Percentiles rank a stretch among this genome's conserved stretches.
Evolutionary conservation across 2,329 filamentous ascomycete species (phyloP).

Genomic region (Daldinia sp.): DNA sequence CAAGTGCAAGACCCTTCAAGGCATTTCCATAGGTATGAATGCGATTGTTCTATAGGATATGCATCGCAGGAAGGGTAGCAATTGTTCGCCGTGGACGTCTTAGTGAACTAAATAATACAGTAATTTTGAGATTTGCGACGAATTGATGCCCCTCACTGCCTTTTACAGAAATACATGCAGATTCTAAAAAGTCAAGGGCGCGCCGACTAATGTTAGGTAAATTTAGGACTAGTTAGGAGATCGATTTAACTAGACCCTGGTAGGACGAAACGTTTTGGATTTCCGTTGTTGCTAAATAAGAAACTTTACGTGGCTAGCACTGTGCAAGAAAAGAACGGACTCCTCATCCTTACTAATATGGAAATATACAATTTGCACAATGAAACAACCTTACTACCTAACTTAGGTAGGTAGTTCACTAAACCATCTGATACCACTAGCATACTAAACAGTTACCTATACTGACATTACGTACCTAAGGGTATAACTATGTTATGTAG

Average conservation of each 20-base stretch:
- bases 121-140: conserved; percentile 5
- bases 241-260: conserved; percentile 35
- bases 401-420: not conserved
- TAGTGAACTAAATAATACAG: not conserved
- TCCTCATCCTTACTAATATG: not conserved
- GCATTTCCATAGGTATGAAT: not conserved
- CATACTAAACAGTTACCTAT: too few relatives aligned
- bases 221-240: conserved; percentile 26
- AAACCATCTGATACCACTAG: too few relatives aligned
- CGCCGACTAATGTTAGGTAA: conserved; percentile 16
- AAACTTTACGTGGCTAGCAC: conserved; percentile 22
- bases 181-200: conserved; percentile 17
- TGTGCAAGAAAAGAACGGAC: conserved; percentile 17
- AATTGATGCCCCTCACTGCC: conserved; percentile 25
- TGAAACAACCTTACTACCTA: too few relatives aligned
- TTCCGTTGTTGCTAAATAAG: conserved; percentile 34
- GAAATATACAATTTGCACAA: not conserved
- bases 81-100: conserved; percentile 4
- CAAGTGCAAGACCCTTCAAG: not conserved
- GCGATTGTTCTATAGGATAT: conserved; percentile 5
- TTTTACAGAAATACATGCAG: conserved; percentile 31
- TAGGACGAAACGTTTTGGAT: conserved; percentile 40
- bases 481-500: too few relatives aligned
- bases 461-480: too few relatives aligned
- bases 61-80: conserved; percentile 9